Conservation (phyloP, 306 rosid genomes). For the Glycine tomentella region DNA sequence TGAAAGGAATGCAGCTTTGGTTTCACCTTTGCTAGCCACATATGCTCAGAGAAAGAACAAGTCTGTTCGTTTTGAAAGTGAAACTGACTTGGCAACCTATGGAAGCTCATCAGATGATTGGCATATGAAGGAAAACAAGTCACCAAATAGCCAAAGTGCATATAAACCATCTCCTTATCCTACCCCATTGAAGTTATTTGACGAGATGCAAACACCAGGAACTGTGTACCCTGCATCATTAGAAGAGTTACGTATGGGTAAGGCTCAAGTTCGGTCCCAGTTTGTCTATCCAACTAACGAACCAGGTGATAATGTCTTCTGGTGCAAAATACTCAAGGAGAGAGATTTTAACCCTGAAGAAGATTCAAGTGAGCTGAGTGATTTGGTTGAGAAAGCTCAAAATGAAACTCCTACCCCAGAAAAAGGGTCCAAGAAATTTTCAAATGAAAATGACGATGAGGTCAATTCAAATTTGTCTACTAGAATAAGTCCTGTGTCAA, state of each 20-base stretch:
- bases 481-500: not conserved
- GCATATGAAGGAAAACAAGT: conserved; percentile 47
- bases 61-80: conserved; percentile 83
- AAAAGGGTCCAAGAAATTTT: conserved; percentile 45
- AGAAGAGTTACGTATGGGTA: conserved; percentile 61
- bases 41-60: conserved; percentile 62
- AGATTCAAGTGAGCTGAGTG: conserved; percentile 58
- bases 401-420: conserved; percentile 54
- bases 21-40: conserved; percentile 55
- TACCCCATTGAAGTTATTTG: conserved; percentile 82
- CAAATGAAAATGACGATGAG: conserved; percentile 47
- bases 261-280: conserved; percentile 71
- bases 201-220: conserved; percentile 96
- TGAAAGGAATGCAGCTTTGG: conserved; percentile 52
- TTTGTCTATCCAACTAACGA: conserved; percentile 63
- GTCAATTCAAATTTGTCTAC: not conserved
- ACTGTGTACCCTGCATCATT: conserved; percentile 76
- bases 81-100: conserved; percentile 53
- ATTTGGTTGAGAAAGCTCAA: conserved; percentile 53
- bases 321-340: conserved; percentile 55
- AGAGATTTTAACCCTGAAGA: conserved; percentile 55
- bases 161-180: conserved; percentile 69
- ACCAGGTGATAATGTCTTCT: conserved; percentile 55
- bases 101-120: conserved; percentile 63
- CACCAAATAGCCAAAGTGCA: conserved; percentile 61